Base-by-base conservation (phyloP, 2,329 filamentous ascomycete species). In the Hypoxylon sp. region DNA sequence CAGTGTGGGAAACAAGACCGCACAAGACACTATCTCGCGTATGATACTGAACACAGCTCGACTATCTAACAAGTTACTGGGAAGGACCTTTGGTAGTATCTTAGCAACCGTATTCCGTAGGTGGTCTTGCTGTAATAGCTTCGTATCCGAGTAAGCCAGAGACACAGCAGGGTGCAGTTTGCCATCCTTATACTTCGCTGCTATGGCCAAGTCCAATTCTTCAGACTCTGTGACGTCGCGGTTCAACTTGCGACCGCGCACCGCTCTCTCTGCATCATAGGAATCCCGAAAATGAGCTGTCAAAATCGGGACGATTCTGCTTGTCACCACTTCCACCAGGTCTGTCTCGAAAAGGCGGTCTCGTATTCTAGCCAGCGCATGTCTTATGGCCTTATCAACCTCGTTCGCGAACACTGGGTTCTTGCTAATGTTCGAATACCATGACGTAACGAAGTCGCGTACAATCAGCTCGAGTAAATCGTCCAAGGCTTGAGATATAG, bases 151-250 rank as follows among this genome's bases (percentile, higher is more conserved):
- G 75, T 93, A 94, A 32, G 92, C 89, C 74, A 97, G 82, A 13
- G 91, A 92, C 4, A 93, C 94, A 4, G 96, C 96, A 3, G 93
- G 87, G 77, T 99, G 97, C 64, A 99, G 83, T 69, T 91, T 93
- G 25, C 95, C 95, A 78, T 97, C 91, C 60, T 87, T 91, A 80
- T 96, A 99, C 80, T 97, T 98, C 43, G 89, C 91, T n/a, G 96
- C 96, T 79, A 99, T 97, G 1, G 96, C 96, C 72, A 97, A 84
- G 79, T 98, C 94, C 74, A 99, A 84, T 84, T 99, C 96, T 77
- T 98, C 95, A 0, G 94, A 97, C 81, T 99, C 96, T 2, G 97
- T 98, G 60, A 99, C 90, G 71, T 91, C 94, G 57, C 93, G 89
- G 73, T 94, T 96, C 62, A 98, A 83, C 79, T 97, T 93, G 77